Evolutionary conservation across 176 grass and related monocot genomes (phyloP).

Genomic region (Saccharum spontaneum): DNA sequence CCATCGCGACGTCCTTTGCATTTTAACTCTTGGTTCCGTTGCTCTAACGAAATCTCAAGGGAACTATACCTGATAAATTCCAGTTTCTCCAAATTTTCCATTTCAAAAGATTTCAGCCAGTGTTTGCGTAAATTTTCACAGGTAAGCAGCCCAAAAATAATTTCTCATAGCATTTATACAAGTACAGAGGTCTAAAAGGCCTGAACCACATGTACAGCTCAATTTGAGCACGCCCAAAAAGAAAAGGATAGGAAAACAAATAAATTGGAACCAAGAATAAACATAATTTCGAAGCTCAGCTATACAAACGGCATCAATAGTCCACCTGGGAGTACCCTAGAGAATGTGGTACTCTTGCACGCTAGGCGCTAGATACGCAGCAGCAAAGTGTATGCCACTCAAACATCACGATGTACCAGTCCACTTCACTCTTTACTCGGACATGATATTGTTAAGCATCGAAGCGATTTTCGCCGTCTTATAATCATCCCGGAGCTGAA

Average conservation of each 20-base stretch:
- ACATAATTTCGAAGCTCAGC: constrained; percentile 24
- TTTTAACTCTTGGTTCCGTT: no score
- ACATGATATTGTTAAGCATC: constrained; percentile 75
- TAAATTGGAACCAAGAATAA: constrained; percentile 27
- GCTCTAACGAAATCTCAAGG: no score
- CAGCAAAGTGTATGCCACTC: not conserved
- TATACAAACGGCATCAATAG: constrained; percentile 31
- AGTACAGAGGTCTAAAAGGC: not conserved
- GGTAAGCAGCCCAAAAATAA: not conserved
- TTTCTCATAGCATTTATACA: not conserved
- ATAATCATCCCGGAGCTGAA: constrained; percentile 95
- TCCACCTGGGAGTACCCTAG: not conserved
- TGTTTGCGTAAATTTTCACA: not conserved
- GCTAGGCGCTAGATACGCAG: not conserved
- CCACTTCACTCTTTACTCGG: constrained; percentile 50
- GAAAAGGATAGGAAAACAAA: not conserved
- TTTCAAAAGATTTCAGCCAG: not conserved
- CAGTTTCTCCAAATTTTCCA: not conserved
- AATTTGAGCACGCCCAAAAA: constrained; percentile 8
- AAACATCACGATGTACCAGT: not conserved
- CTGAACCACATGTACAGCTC: constrained; percentile 27
- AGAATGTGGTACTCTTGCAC: not conserved
- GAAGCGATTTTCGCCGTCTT: constrained; percentile 92
- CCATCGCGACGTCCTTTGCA: no score
- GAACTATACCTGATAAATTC: not conserved